Base-by-base conservation (phyloP, 345 rosid genomes). In the Gossypium rotundifolium region DNA sequence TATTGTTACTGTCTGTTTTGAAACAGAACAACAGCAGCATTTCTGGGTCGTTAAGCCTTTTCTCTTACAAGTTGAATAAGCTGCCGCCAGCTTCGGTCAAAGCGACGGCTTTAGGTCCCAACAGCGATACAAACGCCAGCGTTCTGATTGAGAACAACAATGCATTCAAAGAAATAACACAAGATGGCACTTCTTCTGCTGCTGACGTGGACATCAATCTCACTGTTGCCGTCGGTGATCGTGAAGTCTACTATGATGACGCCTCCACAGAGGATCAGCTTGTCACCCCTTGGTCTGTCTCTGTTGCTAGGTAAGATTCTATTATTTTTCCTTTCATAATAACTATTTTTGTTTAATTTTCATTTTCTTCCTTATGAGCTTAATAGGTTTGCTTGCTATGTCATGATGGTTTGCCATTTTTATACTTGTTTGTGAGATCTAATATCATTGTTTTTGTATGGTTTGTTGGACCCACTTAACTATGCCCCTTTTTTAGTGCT, bases 231-330 rank as follows among this genome's bases (percentile, higher is more conserved):
- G 93, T 87, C n/a, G 89, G 88, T 3, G 90, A 85, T 60, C 85
- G 77, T 78, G 93, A 93, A 57, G 79, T 89, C 49, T 87, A 85
- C 76, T 92, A 87, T 20, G 96, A 91, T 84, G 97, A 91, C 70
- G 76, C 85, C 58, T 87, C 88, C 83, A 81, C 90, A 7, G 95
- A 87, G 78, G 96, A 91, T 71, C 88, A 84, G 82, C 84, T 85
- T 51, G 87, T 90, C 72, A 93, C 93, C 73, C 98, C 95, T 38
- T 93, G 98, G 97, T 69, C 93, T 18, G 65, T 83, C 75, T 88
- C 93, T 17, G 91, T 93, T 72, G 97, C 97, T 54, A 57, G 98
- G 98, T 91, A 55, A 69, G 72, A 3, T 59, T 71, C 12, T 14
- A 16, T 9, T 8, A 1, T 16, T 60, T 17, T 38, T 11, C 46